These are phyloP conservation scores for Hymenoscyphus infarciens DNA, from an alignment of 2,329 filamentous ascomycete species.

Conservation along the genomic window DNA sequence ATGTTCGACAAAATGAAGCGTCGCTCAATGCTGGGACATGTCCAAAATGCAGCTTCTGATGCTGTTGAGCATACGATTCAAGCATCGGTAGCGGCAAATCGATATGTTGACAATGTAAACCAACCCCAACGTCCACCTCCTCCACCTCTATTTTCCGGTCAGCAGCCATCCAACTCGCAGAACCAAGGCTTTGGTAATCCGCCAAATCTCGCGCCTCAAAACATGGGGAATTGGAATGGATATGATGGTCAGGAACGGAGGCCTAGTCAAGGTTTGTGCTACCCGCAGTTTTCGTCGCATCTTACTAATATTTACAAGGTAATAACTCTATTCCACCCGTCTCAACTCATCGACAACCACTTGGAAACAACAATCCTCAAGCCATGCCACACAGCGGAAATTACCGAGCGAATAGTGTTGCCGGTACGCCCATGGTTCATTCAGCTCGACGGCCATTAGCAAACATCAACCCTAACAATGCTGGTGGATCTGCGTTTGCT, in stretches of 20 bases:
- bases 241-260: conserved; percentile 26
- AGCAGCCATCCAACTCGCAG: conserved; percentile 15
- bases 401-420: conserved; percentile 18
- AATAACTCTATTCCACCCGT: conserved; percentile 29
- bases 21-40: conserved; percentile 51
- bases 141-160: conserved; percentile 19
- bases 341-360: conserved; percentile 33
- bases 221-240: conserved; percentile 23
- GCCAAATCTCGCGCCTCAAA: conserved; percentile 15
- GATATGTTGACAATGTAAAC: conserved; percentile 26
- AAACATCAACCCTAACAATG: conserved; percentile 23
- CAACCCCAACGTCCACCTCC: conserved; percentile 22
- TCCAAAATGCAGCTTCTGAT: conserved; percentile 52
- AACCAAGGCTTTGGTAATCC: conserved; percentile 3
- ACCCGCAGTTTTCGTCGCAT: not conserved
- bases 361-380: conserved; percentile 19
- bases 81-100: conserved; percentile 28
- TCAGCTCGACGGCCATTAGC: conserved; percentile 21
- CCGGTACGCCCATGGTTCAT: conserved; percentile 21
- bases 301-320: not conserved
- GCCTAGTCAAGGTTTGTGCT: conserved; percentile 20
- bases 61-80: conserved; percentile 43
- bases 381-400: conserved; percentile 18
- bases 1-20: conserved; percentile 59
- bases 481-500: conserved; percentile 24